These are phyloP conservation scores for Thozetella sp. DNA, from an alignment of 495 filamentous ascomycete species.

Conservation along the genomic window DNA sequence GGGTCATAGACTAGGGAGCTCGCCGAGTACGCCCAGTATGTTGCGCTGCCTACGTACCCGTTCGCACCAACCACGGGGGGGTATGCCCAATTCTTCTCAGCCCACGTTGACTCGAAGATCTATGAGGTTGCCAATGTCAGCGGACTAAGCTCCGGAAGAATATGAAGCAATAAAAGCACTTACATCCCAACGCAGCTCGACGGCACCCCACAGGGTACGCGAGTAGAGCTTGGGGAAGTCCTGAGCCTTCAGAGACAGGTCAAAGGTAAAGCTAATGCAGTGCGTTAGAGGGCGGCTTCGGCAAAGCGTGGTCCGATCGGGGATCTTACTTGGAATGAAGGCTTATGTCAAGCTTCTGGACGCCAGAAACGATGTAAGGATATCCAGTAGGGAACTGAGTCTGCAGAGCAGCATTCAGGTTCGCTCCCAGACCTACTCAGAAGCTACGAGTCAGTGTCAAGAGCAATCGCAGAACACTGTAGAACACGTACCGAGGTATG, in stretches of 20 bases:
- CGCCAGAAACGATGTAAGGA: background rate
- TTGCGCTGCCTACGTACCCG: slow-evolving; percentile 14
- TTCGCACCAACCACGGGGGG: slow-evolving; percentile 17
- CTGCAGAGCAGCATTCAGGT: background rate
- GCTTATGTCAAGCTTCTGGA: background rate
- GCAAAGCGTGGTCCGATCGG: no score
- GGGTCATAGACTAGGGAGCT: slow-evolving; percentile 11
- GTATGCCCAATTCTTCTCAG: slow-evolving; percentile 16
- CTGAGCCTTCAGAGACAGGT: slow-evolving; percentile 6
- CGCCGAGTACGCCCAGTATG: slow-evolving; percentile 10
- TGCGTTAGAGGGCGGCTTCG: background rate
- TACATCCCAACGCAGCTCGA: slow-evolving; percentile 26
- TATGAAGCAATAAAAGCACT: slow-evolving; percentile 5
- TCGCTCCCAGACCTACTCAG: background rate
- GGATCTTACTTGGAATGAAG: slow-evolving; percentile 11
- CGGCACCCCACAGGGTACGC: slow-evolving; percentile 20
- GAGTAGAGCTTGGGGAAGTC: slow-evolving; percentile 13
- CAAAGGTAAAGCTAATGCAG: slow-evolving; percentile 9
- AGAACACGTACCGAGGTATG: background rate
- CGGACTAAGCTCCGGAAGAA: background rate
- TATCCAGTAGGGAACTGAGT: background rate
- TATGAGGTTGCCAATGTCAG: slow-evolving; percentile 3
- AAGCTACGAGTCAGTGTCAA: no score
- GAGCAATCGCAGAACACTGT: no score
- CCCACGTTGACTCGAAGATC: slow-evolving; percentile 20